Base-by-base conservation (phyloP, 2,329 filamentous ascomycete genomes). In the Podosphaera fusca region DNA sequence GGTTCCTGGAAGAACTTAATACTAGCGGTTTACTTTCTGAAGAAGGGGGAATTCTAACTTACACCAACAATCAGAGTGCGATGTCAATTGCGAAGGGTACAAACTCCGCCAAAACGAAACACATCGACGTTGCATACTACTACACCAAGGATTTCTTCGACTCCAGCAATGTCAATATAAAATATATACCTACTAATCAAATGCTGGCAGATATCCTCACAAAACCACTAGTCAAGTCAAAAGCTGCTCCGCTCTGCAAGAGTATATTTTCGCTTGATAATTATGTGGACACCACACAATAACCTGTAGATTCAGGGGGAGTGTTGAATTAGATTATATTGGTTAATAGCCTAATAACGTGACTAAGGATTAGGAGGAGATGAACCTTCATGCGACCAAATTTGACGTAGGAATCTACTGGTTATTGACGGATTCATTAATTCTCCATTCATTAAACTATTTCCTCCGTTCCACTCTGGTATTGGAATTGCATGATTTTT, bases 141-240 rank as follows among this genome's bases (percentile, higher is more conserved):
- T 51, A 55, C 33, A 51, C 49, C 30, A 50, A 52, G 14, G 51
- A 58, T 12, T 33, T 47, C 10, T 4, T 55, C 10, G 36, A 6
- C 2, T 49, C 31, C 21, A 12, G 34, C 7, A 50, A 51, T n/a
- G 2, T 40, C 6, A 40, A 30, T 30, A 31, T 58, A 33, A 38
- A 31, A 14, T 58, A 58, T 30, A 14, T 50, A 1, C 45, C 42
- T 51, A 55, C 57, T 34, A 29, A 55, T 33, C 14, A 49, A 36
- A 58, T 58, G 51, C 5, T 51, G 10, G 33, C 52, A 21, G 51
- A 58, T 33, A 42, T 55, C 29, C 57, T 55, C 5, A 58, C 51
- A 12, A 58, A 58, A 33, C 57, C 57, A 29, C 31, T 55, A 9
- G 21, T 8, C 14, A 3, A 42, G 36, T 33, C 34, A 57, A 10